Base-by-base conservation (phyloP, 768 basidiomycete genomes). In the Phylloporus sp. region DNA sequence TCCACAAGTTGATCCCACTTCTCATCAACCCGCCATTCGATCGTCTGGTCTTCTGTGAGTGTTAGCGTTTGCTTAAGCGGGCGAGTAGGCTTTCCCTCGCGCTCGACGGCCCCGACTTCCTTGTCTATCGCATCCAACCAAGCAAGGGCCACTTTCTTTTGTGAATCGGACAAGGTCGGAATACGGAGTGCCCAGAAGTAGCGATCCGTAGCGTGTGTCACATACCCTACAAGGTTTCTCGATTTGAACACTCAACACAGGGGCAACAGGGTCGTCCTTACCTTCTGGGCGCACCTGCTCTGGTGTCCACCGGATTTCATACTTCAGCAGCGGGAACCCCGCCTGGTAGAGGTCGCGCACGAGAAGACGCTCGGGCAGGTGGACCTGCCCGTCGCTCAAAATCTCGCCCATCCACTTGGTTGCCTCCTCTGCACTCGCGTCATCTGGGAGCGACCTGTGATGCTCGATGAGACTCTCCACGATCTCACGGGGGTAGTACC, bases 161-260 rank as follows among this genome's bases (percentile, higher is more conserved):
- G 79, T 5, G 74, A 58, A 0, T 68, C 52, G 4, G 72, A 67
- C 50, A 91, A 63, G n/a, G 59, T 63, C 5, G 82, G 78, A 1
- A 74, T 53, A 6, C 81, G 75, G 15, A 88, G 69, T 2, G 82
- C 75, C 81, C 86, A 90, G 15, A 89, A 46, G 24, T 70, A 53
- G 6, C 82, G 73, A 58, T 91, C 89, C 8, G 79, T 79, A 6
- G 71, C 85, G 58, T 91, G 88, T 0, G 86, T 88, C 6, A 89
- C 82, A 48, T 82, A 80, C 1, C 84, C 85, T 88, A 47, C 16
- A 40, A 9, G 13, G 16, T 20, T 12, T 22, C 23, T 12, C 16
- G 8, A 34, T 29, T n/a, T n/a, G n/a, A 29, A n/a, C 38, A n/a
- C 22, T 20, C 15, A 40, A 22, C 22, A 13, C 22, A 12, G 18